These are phyloP conservation scores for Saccharomyces pastorianus DNA, from an alignment of 1,139 yeast genomes.

Conservation along the genomic window DNA sequence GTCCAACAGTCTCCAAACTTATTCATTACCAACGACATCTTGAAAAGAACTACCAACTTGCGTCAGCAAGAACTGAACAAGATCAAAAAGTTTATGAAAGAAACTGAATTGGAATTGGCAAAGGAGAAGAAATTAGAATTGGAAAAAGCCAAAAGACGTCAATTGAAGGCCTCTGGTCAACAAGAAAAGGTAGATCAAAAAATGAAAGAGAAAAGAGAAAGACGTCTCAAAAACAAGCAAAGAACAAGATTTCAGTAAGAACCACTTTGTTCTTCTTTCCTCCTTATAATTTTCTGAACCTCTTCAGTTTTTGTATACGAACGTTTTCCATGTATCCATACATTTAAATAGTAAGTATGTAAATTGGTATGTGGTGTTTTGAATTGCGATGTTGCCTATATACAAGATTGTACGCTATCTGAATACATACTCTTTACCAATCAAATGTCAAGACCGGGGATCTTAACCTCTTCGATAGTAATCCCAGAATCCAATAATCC, in stretches of 20 bases:
- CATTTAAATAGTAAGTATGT: neutral
- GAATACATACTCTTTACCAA: neutral
- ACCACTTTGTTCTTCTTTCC: neutral
- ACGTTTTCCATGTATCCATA: neutral
- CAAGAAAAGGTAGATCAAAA: constrained; percentile 70
- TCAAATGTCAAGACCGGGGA: constrained; percentile 9
- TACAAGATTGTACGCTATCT: neutral
- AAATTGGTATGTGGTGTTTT: neutral
- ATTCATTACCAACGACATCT: constrained; percentile 46
- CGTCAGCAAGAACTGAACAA: constrained; percentile 33
- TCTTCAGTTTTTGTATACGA: neutral
- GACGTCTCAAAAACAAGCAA: constrained; percentile 43
- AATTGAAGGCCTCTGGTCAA: constrained; percentile 49
- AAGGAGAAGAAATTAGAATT: constrained; percentile 68
- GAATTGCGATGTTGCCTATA: neutral
- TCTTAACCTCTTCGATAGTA: constrained; percentile 9
- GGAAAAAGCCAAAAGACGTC: constrained; percentile 43
- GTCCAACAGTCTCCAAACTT: constrained; percentile 27
- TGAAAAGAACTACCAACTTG: constrained; percentile 63
- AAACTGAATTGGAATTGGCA: constrained; percentile 50
- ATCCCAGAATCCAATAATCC: constrained; percentile 4
- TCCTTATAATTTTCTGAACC: neutral
- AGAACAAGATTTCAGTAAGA: constrained; percentile 28
- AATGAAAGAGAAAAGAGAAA: constrained; percentile 50
- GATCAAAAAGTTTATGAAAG: constrained; percentile 53